Evolutionary conservation across 441 rosid genomes (phyloP).

Genomic region (Lepidium campestre): DNA sequence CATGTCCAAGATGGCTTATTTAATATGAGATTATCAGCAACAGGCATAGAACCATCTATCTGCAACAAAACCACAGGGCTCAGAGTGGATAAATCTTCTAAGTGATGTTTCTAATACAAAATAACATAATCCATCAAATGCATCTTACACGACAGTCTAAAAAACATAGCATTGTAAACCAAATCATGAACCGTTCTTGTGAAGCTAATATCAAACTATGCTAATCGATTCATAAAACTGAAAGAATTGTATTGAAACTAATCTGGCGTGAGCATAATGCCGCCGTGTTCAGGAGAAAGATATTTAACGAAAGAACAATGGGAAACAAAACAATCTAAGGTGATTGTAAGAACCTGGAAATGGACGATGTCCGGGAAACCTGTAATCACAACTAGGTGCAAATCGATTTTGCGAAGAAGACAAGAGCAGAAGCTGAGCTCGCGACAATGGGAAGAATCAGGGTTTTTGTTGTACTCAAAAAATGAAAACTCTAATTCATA

Average conservation of each 20-base stretch:
- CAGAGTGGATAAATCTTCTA: neutral
- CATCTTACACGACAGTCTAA: neutral
- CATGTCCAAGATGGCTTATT: slow-evolving; percentile 19
- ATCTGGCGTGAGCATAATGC: neutral
- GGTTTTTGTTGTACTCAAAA: slow-evolving; percentile 6
- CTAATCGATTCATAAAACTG: neutral
- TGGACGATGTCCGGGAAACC: neutral
- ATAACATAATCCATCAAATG: neutral
- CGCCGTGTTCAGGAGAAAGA: neutral
- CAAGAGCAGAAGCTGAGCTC: neutral
- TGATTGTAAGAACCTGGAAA: neutral
- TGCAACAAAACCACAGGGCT: slow-evolving; percentile 12
- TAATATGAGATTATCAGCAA: slow-evolving; percentile 1
- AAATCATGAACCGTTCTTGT: neutral
- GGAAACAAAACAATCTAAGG: neutral
- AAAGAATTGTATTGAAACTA: neutral
- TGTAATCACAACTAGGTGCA: neutral
- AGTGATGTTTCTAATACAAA: neutral
- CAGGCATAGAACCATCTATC: slow-evolving; percentile 21
- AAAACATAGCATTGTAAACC: neutral
- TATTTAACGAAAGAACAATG: neutral
- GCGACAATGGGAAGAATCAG: slow-evolving; percentile 15
- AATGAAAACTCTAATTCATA: neutral
- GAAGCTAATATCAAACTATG: neutral
- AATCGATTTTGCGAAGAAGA: slow-evolving; percentile 7